Conservation (phyloP, 2,329 filamentous ascomycete genomes). For the Stemphylium lycopersici region DNA sequence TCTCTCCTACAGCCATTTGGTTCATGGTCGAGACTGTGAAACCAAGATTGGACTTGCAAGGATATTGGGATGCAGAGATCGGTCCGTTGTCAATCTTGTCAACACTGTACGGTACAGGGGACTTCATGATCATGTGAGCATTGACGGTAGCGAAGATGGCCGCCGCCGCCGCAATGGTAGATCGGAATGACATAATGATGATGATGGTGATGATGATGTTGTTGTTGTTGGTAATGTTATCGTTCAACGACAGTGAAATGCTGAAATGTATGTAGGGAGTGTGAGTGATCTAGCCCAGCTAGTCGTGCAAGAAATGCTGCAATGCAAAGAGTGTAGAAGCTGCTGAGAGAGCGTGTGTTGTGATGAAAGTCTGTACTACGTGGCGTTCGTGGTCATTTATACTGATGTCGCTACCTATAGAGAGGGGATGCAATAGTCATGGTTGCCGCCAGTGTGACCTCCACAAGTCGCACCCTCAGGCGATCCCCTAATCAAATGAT, state of each 20-base stretch:
- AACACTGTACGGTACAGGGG: slow-evolving; percentile 67
- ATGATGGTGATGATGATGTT: too few species aligned
- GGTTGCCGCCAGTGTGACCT: too few species aligned
- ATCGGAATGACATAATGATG: too few species aligned
- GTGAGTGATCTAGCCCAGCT: slow-evolving; percentile 40
- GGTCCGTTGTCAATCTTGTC: slow-evolving; percentile 67
- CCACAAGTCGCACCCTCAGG: slow-evolving; percentile 10
- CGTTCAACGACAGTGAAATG: slow-evolving; percentile 19
- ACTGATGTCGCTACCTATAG: too few species aligned
- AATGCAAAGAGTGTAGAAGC: slow-evolving; percentile 25
- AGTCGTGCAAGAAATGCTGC: slow-evolving; percentile 22
- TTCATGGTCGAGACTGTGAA: slow-evolving; percentile 44
- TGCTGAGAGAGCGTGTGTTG: slow-evolving; percentile 26
- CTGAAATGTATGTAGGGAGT: slow-evolving; percentile 18
- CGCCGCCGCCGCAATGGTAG: slow-evolving; percentile 56
- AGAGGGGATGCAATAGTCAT: too few species aligned
- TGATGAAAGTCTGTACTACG: slow-evolving; percentile 16
- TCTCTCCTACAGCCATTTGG: slow-evolving; percentile 66
- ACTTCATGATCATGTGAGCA: slow-evolving; percentile 77
- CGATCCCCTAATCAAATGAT: slow-evolving; percentile 41
- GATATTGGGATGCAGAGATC: slow-evolving; percentile 69
- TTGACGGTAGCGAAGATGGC: slow-evolving; percentile 62
- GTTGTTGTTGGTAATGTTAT: slow-evolving; percentile 16
- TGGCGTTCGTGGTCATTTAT: slow-evolving; percentile 30
- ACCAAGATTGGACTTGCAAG: slow-evolving; percentile 62